A percentile compares a stretch with the other conserved stretches of the same genome.
phyloP scores from a whole-genome alignment of 805 yeast genomes.

The Wickerhamomyces bovis region DNA sequence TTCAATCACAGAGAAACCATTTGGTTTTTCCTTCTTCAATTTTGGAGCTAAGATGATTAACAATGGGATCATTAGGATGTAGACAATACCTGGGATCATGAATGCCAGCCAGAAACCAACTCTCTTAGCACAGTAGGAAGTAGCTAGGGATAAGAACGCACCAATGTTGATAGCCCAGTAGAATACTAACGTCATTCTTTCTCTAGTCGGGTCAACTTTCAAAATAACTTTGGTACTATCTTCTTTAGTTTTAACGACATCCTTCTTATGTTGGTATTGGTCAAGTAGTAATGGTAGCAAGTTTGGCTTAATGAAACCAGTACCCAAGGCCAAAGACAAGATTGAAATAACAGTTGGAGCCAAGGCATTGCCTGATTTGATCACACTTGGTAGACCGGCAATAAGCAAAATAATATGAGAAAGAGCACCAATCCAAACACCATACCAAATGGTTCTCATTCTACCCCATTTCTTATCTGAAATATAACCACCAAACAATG shows the following conservation, averaged over 20 bases:
- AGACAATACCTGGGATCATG: conserved; percentile 58
- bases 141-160: conserved; percentile 65
- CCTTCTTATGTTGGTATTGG: conserved; percentile 55
- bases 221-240: conserved; percentile 60
- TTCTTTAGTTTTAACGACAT: conserved; percentile 48
- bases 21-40: conserved; percentile 21
- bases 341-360: conserved; percentile 49
- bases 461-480: conserved; percentile 73
- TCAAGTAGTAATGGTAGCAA: conserved; percentile 65
- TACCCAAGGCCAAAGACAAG: conserved; percentile 59
- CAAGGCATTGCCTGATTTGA: conserved; percentile 40
- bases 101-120: conserved; percentile 72
- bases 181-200: conserved; percentile 67
- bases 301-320: conserved; percentile 76
- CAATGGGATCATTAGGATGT: conserved; percentile 42
- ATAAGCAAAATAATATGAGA: conserved; percentile 61
- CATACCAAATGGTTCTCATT: conserved; percentile 56
- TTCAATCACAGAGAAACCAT: conserved; percentile 35
- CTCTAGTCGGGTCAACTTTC: conserved; percentile 65
- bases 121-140: conserved; percentile 59
- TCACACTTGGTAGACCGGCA: conserved; percentile 55
- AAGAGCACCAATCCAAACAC: conserved; percentile 48
- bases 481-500: conserved; percentile 65
- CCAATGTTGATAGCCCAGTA: conserved; percentile 73
- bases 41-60: conserved; percentile 27